Base-by-base conservation (phyloP, 768 basidiomycete genomes). In the Kwoniella bestiolae region DNA sequence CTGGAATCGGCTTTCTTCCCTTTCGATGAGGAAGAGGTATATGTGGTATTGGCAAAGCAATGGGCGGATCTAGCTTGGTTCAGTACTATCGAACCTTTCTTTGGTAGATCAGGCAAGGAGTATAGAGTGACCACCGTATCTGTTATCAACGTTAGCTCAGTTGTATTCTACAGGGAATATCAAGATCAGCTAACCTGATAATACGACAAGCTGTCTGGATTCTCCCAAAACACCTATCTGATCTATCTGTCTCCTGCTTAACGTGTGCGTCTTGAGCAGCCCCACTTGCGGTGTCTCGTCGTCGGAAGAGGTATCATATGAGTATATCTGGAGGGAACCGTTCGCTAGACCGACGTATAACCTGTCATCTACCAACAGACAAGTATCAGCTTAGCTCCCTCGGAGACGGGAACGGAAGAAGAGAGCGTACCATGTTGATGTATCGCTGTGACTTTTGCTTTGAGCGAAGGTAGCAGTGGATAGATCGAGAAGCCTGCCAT, bases 161-260 rank as follows among this genome's bases (percentile, higher is more conserved):
- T n/a, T n/a, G n/a, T n/a, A n/a, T n/a, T n/a, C n/a, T n/a, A n/a
- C n/a, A n/a, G n/a, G n/a, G n/a, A n/a, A n/a, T 25, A 5, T 50
- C 12, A 41, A 32, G 14, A 12, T n/a, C 11, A 41, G 18, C 85
- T 64, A 75, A 92, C 94, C 94, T 26, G 91, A 90, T 3, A 98
- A 85, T 4, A 91, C 84, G 2, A 92, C 88, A 25, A 99, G 83
- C 3, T 91, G 90, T 72, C 92, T 89, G n/a, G 91, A 86, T 71
- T 92, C 91, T 67, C 88, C 88, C 68, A 97, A 85, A 58, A 88
- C 90, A 0, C 89, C 91, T 2, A 99, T 83, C 76, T 94, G 92
- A 60, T 98, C 95, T 46, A 99, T 90, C 14, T 90, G 84, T 74
- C 85, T 55, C 34, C 67, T 68, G 3, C 50, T 46, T 1, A 72